phyloP scores from a whole-genome alignment of 352 stramenopile genomes.

The Globisporangium recalcitrans region DNA sequence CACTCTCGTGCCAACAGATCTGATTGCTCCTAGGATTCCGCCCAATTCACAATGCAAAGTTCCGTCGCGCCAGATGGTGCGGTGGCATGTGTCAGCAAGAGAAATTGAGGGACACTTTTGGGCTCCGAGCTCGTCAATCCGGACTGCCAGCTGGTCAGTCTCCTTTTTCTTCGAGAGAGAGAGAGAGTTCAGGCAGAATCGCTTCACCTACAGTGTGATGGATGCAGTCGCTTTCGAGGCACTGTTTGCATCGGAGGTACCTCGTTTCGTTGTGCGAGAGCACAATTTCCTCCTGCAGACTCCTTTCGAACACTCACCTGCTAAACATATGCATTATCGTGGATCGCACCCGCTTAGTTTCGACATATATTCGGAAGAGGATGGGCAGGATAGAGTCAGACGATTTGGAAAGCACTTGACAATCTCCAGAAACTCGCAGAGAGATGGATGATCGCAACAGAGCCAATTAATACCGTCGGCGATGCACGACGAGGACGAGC shows the following conservation, averaged over 20 bases:
- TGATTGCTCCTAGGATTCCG: background rate
- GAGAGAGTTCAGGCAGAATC: background rate
- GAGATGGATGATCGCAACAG: background rate
- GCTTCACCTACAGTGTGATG: background rate
- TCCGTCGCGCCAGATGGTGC: background rate
- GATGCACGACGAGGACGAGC: background rate
- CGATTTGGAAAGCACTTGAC: background rate
- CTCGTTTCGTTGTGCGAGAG: too few species aligned
- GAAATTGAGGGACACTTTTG: background rate
- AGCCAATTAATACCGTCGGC: conserved; percentile 2
- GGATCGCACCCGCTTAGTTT: background rate
- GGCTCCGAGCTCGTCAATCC: background rate
- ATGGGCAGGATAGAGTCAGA: conserved; percentile 3
- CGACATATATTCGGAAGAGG: background rate
- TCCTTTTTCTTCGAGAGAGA: too few species aligned
- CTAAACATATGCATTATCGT: too few species aligned
- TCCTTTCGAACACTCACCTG: too few species aligned
- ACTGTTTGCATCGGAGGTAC: too few species aligned
- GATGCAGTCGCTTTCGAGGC: background rate
- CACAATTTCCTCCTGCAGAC: too few species aligned
- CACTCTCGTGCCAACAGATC: background rate
- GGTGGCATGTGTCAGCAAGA: background rate
- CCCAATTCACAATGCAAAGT: background rate
- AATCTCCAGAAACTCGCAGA: too few species aligned
- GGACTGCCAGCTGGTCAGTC: background rate